A percentile compares a stretch with the other conserved stretches of the same genome.
Evolutionary conservation across 2,329 filamentous ascomycete species (phyloP).

Genomic region (Alternaria hordeiaustralica): DNA sequence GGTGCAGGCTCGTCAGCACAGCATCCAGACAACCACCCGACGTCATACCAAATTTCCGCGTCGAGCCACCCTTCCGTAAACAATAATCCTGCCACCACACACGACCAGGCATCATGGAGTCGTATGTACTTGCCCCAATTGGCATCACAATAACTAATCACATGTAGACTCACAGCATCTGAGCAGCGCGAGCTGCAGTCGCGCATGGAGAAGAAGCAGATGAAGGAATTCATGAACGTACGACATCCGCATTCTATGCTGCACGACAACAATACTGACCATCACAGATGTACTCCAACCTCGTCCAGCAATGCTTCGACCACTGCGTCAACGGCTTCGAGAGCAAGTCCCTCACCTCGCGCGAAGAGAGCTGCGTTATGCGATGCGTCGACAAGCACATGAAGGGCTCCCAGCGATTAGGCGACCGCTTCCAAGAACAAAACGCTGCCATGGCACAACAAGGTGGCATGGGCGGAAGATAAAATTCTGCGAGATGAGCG

Average conservation of each 20-base stretch:
- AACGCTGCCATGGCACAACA: conserved; percentile 71
- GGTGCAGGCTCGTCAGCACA: conserved; percentile 25
- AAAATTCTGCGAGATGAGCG: not conserved
- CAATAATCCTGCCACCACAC: not conserved
- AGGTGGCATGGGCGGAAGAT: conserved; percentile 40
- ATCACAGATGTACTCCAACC: conserved; percentile 70
- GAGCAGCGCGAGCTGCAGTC: conserved; percentile 93
- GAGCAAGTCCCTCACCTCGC: conserved; percentile 87
- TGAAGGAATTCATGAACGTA: conserved; percentile 99
- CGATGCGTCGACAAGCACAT: conserved; percentile 97
- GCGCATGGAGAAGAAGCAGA: conserved; percentile 97
- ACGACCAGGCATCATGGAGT: conserved; percentile 40
- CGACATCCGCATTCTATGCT: conserved; percentile 45
- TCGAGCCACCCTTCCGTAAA: not conserved
- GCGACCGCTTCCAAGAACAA: conserved; percentile 85
- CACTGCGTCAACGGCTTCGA: conserved; percentile 99
- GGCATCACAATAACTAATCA: conserved; percentile 16
- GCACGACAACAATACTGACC: not conserved
- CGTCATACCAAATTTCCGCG: conserved; percentile 16
- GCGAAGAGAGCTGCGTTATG: conserved; percentile 90
- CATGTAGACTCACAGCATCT: conserved; percentile 68
- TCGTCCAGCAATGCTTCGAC: conserved; percentile 90
- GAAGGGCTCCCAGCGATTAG: conserved; percentile 87
- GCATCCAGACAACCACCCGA: conserved; percentile 12
- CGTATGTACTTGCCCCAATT: conserved; percentile 32